phyloP scores from a whole-genome alignment of 768 basidiomycete genomes.

The Auriscalpium microsporum region DNA sequence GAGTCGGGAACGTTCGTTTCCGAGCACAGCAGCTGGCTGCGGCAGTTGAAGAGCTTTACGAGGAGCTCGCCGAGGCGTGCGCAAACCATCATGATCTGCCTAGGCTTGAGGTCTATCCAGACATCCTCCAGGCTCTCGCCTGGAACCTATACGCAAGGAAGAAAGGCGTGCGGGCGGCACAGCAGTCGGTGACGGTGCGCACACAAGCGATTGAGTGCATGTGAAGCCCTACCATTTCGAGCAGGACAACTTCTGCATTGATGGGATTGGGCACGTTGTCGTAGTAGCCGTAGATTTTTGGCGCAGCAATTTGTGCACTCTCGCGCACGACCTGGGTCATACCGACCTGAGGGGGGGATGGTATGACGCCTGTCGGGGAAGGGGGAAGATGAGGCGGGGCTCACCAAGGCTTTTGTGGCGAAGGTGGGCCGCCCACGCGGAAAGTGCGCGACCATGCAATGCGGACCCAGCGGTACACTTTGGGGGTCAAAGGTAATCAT shows the following conservation, averaged over 20 bases:
- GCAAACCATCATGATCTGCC: slow-evolving; percentile 18
- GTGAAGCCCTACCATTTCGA: slow-evolving; percentile 21
- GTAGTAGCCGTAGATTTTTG: slow-evolving; percentile 23
- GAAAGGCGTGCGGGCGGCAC: not conserved
- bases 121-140: slow-evolving; percentile 21
- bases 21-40: slow-evolving; percentile 18
- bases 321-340: slow-evolving; percentile 21
- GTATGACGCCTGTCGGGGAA: not conserved
- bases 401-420: slow-evolving; percentile 24
- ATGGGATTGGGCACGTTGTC: slow-evolving; percentile 22
- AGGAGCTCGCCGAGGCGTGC: slow-evolving; percentile 20
- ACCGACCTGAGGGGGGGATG: slow-evolving; percentile 17
- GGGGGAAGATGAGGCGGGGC: not conserved
- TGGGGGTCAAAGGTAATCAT: slow-evolving; percentile 20
- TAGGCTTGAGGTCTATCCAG: slow-evolving; percentile 18
- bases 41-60: slow-evolving; percentile 21
- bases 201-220: not conserved
- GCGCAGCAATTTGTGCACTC: slow-evolving; percentile 16
- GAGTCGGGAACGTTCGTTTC: slow-evolving; percentile 19
- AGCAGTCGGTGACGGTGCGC: slow-evolving; percentile 2
- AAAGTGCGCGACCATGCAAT: slow-evolving; percentile 24
- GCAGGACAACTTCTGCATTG: slow-evolving; percentile 24
- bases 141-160: slow-evolving; percentile 15
- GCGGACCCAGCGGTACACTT: slow-evolving; percentile 22
- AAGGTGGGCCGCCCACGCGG: slow-evolving; percentile 21